phyloP scores from a whole-genome alignment of 1,284 basidiomycete species.

The Moesziomyces sp. region DNA sequence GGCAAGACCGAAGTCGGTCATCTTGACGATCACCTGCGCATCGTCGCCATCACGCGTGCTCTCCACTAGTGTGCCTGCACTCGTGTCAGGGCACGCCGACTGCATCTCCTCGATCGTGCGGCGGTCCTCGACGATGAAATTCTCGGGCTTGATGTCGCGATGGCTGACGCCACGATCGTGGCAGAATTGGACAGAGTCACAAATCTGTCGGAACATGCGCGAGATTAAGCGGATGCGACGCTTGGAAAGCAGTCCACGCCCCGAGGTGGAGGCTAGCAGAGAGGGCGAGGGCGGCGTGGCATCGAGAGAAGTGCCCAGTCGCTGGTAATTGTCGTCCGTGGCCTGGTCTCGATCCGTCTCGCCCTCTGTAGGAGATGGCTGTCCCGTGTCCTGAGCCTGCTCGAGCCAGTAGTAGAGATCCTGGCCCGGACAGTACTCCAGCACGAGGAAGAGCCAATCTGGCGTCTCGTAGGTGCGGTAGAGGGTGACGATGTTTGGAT shows the following conservation, averaged over 20 bases:
- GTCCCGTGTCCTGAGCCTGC: constrained; percentile 67
- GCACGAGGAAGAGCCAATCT: constrained; percentile 81
- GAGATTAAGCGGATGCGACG: constrained; percentile 89
- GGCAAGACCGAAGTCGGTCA: constrained; percentile 95
- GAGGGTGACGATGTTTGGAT: constrained; percentile 94
- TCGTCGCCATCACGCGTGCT: constrained; percentile 72
- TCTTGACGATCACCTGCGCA: constrained; percentile 77
- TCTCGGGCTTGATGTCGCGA: constrained; percentile 92
- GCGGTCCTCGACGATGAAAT: constrained; percentile 69
- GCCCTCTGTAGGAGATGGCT: constrained; percentile 23
- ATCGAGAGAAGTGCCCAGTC: constrained; percentile 37
- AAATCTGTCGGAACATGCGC: constrained; percentile 98
- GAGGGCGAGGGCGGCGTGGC: constrained; percentile 85
- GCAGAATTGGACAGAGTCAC: constrained; percentile 94
- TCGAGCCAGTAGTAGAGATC: constrained; percentile 93
- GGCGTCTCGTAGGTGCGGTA: constrained; percentile 76
- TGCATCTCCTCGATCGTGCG: constrained; percentile 45
- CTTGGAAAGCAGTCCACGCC: constrained; percentile 83
- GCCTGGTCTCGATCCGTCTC: neutral
- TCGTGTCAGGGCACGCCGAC: constrained; percentile 74
- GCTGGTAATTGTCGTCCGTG: constrained; percentile 16
- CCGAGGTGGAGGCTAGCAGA: constrained; percentile 79
- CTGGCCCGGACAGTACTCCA: constrained; percentile 95
- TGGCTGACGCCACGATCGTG: constrained; percentile 92
- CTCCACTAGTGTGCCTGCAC: constrained; percentile 63